These are phyloP conservation scores for Microascus cirrosus DNA, from an alignment of 2,329 filamentous ascomycete genomes.

Conservation along the genomic window DNA sequence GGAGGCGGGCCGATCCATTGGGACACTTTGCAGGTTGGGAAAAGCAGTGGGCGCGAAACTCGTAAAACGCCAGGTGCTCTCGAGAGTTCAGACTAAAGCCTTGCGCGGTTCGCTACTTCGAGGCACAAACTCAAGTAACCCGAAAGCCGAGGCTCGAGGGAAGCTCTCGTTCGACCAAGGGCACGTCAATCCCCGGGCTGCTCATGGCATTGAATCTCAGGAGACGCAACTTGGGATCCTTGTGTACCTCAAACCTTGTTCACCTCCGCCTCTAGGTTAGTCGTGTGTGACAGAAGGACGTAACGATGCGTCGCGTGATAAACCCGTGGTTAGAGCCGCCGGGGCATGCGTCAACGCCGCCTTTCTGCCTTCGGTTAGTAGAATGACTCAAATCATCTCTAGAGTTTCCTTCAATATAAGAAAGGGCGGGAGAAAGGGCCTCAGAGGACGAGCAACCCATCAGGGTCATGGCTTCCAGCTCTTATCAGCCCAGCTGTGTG, in stretches of 20 bases:
- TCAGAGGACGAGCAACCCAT: background rate
- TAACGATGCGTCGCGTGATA: background rate
- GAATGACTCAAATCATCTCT: background rate
- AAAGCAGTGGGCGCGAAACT: background rate
- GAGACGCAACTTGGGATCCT: background rate
- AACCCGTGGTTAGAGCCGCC: background rate
- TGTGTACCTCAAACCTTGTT: background rate
- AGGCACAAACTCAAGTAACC: background rate
- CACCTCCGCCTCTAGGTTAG: background rate
- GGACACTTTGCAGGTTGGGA: background rate
- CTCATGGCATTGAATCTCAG: too few species aligned
- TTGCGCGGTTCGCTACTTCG: background rate
- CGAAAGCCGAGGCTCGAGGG: background rate
- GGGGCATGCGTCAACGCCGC: too few species aligned
- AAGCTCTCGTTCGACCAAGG: too few species aligned
- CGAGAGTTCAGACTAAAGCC: background rate
- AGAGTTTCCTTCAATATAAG: background rate
- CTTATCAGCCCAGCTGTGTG: background rate
- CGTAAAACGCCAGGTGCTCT: background rate
- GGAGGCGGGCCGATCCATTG: background rate
- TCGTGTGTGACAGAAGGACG: background rate
- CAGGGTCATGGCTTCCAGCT: background rate
- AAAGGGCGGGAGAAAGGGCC: background rate
- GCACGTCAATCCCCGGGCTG: too few species aligned
- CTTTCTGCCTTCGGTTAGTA: too few species aligned